Evolutionary conservation across 257 asterid genomes (phyloP), one percentile per base, ranked within the genome.

Genomic region (Primulina tabacum): DNA sequence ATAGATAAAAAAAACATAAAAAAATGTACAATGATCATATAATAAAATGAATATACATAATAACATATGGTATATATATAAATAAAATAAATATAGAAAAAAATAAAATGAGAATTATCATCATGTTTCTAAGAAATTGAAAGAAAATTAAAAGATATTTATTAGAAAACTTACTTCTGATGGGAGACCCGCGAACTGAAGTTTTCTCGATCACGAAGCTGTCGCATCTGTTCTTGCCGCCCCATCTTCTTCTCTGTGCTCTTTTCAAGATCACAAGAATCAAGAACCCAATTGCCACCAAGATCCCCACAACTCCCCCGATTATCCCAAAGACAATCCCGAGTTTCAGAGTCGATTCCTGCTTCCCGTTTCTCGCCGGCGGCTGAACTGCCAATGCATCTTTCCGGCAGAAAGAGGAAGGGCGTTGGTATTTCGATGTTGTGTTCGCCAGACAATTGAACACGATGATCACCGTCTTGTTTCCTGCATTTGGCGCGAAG

Each of bases 301-400:
- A 69, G 8, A 79, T 64, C 10, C 58, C 84, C 38, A 91, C 89
- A 64, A 89, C 59, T 0, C 83, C 95, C 4, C 84, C 90, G 67
- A 91, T 84, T 8, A 94, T 65, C 8, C 88, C 97, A 38, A 94
- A 78, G 0, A 94, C 98, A 64, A 91, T 71, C 53, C 95, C 97
- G 33, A 91, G 88, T 63, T 87, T 88, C 69, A 94, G 26, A 1
- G 97, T 88, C 2, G 86, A 70, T 33, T 79, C 80, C 62, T 34
- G 68, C 20, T 70, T 60, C 28, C 70, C 43, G 17, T 55, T 63
- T 61, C 63, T 84, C 38, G 65, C 63, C 50, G 83, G 85, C 18
- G 99, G 99, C 87, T 80, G 75, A 57, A 94, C 99, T 11, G 99
- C 98, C 24, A 94, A 33, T 14, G 99, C 99, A 69, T 94, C 92